phyloP scores from a whole-genome alignment of 1,284 basidiomycete species.

The Rhodofomes roseus region DNA sequence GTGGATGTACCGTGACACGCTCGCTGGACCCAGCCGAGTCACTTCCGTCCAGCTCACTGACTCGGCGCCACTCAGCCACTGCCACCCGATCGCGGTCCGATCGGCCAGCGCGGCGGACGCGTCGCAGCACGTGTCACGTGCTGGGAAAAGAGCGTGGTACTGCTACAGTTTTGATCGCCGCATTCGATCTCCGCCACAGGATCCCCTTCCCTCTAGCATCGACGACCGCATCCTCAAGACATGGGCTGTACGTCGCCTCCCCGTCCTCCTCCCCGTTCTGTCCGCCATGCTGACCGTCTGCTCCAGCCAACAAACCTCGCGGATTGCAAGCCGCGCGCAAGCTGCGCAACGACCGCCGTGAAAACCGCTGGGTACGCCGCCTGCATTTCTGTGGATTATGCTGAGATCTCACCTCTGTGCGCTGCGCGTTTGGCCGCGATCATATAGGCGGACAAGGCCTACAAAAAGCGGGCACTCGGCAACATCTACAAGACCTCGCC shows the following conservation, averaged over 20 bases:
- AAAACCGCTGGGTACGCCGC: slow-evolving; percentile 92
- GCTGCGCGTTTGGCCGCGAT: slow-evolving; percentile 2
- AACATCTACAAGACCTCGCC: slow-evolving; percentile 99
- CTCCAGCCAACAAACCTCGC: slow-evolving; percentile 92
- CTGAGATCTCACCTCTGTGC: not conserved
- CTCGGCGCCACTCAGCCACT: not conserved
- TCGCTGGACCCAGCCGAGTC: no score
- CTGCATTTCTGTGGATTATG: not conserved
- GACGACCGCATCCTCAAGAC: slow-evolving; percentile 53
- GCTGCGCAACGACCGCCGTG: slow-evolving; percentile 90
- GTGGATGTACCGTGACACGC: no score
- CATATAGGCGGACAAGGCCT: slow-evolving; percentile 90
- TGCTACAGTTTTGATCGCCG: slow-evolving; percentile 29
- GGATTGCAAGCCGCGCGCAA: slow-evolving; percentile 99
- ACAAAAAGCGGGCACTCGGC: slow-evolving; percentile 99
- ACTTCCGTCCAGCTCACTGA: no score
- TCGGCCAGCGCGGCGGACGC: not conserved
- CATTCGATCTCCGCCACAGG: slow-evolving; percentile 29
- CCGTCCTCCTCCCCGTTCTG: slow-evolving; percentile 4
- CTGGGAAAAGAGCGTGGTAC: slow-evolving; percentile 18
- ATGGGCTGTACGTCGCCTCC: slow-evolving; percentile 73
- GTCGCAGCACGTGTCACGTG: slow-evolving; percentile 14
- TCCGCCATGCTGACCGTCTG: slow-evolving; percentile 15
- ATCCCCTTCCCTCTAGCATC: slow-evolving; percentile 24
- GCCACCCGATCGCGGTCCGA: not conserved